Conservation (phyloP, 2,329 filamentous ascomycete genomes). For the Fusarium hainanense region DNA sequence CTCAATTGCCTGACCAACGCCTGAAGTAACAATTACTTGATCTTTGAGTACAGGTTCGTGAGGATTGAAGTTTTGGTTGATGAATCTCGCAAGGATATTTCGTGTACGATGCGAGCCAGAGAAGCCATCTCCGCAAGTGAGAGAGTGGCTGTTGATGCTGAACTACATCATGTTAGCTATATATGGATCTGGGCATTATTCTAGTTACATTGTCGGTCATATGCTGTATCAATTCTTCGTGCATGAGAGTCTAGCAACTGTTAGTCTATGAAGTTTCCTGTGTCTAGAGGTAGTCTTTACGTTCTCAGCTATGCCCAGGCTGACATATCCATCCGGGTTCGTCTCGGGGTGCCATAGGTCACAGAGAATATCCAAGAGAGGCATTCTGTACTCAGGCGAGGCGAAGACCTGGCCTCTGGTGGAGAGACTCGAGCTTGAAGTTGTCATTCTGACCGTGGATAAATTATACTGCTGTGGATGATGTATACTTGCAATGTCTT, state of each 20-base stretch:
- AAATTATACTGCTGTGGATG: too few species aligned
- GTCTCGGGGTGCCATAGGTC: neutral
- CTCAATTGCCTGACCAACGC: neutral
- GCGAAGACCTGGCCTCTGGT: neutral
- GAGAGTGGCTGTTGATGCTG: neutral
- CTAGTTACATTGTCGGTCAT: neutral
- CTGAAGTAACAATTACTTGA: neutral
- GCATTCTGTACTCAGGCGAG: neutral
- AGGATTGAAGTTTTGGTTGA: neutral
- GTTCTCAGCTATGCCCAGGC: conserved; percentile 3
- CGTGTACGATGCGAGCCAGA: neutral
- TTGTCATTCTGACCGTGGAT: fast-evolving
- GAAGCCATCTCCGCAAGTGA: neutral
- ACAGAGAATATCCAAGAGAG: neutral
- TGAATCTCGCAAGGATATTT: neutral
- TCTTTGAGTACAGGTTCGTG: neutral
- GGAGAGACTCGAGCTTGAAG: neutral
- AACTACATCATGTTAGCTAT: neutral
- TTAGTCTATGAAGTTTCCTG: too few species aligned
- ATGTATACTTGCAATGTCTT: fast-evolving
- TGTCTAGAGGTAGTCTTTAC: too few species aligned
- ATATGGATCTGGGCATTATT: too few species aligned
- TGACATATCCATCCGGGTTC: neutral
- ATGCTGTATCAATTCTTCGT: neutral
- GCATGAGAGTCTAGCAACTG: too few species aligned